Evolutionary conservation across 148 eudicot species (phyloP).

Genomic region (Vaccinium darrowii): DNA sequence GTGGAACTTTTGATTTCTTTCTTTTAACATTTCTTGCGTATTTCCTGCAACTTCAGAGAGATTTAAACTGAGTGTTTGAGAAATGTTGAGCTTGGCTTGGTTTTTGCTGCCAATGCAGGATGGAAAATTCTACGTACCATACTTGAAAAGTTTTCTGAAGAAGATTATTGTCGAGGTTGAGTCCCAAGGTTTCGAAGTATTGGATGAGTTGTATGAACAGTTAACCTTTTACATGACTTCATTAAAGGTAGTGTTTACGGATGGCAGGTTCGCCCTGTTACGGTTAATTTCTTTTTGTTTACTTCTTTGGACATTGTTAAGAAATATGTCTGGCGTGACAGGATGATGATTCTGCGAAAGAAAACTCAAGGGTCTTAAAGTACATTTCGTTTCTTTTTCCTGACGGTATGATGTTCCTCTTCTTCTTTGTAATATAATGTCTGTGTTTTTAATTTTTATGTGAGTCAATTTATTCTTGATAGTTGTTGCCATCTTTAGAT

Average conservation of each 20-base stretch:
- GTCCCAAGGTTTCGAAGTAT: slow-evolving; percentile 48
- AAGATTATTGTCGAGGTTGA: slow-evolving; percentile 82
- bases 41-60: neutral
- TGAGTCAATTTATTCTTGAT: neutral
- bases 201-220: slow-evolving; percentile 78
- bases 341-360: slow-evolving; percentile 53
- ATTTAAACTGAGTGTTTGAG: neutral
- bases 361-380: slow-evolving; percentile 55
- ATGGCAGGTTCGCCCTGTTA: neutral
- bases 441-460: neutral
- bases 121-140: slow-evolving; percentile 45
- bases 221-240: slow-evolving; percentile 68
- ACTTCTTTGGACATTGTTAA: neutral
- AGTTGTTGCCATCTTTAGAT: slow-evolving; percentile 24
- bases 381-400: slow-evolving; percentile 63
- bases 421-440: neutral
- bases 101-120: slow-evolving; percentile 44
- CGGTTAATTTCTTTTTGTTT: neutral
- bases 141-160: slow-evolving; percentile 62
- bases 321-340: slow-evolving; percentile 14
- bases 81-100: neutral
- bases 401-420: slow-evolving; percentile 37
- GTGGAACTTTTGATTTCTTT: neutral
- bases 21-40: neutral
- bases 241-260: slow-evolving; percentile 45